Evolutionary conservation across 1,284 basidiomycete genomes (phyloP).

Genomic region (Hymenochaete sp.): DNA sequence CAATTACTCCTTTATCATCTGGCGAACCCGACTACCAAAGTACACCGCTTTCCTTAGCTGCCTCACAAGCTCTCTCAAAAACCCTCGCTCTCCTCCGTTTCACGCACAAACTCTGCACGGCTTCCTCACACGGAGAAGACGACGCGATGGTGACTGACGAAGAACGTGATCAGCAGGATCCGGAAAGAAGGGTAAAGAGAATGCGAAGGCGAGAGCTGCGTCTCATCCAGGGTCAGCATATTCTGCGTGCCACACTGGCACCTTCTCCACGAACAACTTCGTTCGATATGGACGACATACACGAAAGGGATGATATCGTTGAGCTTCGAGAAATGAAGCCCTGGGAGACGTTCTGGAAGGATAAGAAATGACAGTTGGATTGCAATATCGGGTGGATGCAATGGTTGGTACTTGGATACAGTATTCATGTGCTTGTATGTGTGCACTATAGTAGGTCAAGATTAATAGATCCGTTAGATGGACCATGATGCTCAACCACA

Average conservation of each 20-base stretch:
- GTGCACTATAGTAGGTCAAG: too few relatives aligned
- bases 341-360: constrained; percentile 36
- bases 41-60: constrained; percentile 47
- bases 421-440: too few relatives aligned
- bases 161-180: constrained; percentile 60
- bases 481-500: too few relatives aligned
- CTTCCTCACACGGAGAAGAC: constrained; percentile 37
- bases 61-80: constrained; percentile 67
- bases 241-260: constrained; percentile 3
- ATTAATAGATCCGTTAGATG: too few relatives aligned
- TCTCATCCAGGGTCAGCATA: constrained; percentile 66
- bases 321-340: constrained; percentile 24
- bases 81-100: constrained; percentile 78
- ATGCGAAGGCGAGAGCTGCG: constrained; percentile 80
- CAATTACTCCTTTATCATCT: constrained; percentile 39
- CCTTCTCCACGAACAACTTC: constrained; percentile 6
- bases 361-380: background rate
- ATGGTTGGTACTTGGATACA: too few relatives aligned
- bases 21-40: constrained; percentile 9
- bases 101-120: constrained; percentile 52
- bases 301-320: background rate
- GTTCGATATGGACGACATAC: too few relatives aligned
- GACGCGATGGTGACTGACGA: constrained; percentile 67
- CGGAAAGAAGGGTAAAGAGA: constrained; percentile 54
- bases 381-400: too few relatives aligned